phyloP scores from a whole-genome alignment of 805 yeast genomes.

The Spathaspora arborariae region DNA sequence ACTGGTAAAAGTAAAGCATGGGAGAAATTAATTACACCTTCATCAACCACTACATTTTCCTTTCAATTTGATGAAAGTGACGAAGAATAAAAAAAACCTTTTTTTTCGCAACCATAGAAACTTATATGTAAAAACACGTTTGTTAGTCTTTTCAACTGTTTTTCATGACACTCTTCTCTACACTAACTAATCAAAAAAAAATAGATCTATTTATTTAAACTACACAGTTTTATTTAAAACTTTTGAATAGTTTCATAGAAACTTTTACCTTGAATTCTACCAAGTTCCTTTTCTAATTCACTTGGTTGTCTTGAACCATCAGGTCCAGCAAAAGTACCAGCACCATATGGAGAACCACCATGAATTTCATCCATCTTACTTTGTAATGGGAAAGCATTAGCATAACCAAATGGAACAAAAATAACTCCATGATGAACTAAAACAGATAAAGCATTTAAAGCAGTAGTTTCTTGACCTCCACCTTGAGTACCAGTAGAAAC shows the following conservation, averaged over 20 bases:
- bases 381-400: slow-evolving; percentile 50
- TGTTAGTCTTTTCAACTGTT: not conserved
- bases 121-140: too few relatives aligned
- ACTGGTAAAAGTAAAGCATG: slow-evolving; percentile 48
- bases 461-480: slow-evolving; percentile 80
- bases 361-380: slow-evolving; percentile 60
- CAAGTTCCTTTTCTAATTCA: slow-evolving; percentile 59
- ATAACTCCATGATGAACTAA: slow-evolving; percentile 79
- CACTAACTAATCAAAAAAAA: not conserved
- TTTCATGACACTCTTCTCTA: not conserved
- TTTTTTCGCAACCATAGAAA: slow-evolving; percentile 1
- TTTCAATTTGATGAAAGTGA: slow-evolving; percentile 29
- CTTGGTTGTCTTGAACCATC: slow-evolving; percentile 74
- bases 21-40: slow-evolving; percentile 37
- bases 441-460: slow-evolving; percentile 58
- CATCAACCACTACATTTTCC: slow-evolving; percentile 16
- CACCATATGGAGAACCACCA: slow-evolving; percentile 86
- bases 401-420: slow-evolving; percentile 76
- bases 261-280: slow-evolving; percentile 58
- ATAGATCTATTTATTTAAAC: not conserved
- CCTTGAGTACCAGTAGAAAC: slow-evolving; percentile 72
- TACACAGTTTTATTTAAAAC: slow-evolving; percentile 11
- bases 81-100: slow-evolving; percentile 13
- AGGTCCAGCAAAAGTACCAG: slow-evolving; percentile 73
- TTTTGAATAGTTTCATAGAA: slow-evolving; percentile 38